Conservation (phyloP, 2,329 filamentous ascomycete genomes). For the Botrytis elliptica region DNA sequence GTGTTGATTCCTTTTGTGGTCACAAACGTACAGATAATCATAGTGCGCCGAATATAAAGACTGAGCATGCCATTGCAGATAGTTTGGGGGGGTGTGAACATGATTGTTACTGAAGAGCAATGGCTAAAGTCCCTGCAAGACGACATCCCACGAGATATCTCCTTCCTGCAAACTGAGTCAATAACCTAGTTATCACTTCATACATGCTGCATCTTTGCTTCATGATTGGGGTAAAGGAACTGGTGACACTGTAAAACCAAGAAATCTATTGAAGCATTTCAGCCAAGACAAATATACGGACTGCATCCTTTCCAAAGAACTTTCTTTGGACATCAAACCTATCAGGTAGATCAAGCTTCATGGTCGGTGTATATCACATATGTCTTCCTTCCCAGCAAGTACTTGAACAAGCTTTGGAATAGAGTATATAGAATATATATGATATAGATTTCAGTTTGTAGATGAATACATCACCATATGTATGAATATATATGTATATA, state of each 20-base stretch:
- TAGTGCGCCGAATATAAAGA: background rate
- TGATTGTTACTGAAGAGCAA: background rate
- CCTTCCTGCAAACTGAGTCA: background rate
- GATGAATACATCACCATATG: no score
- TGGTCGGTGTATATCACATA: background rate
- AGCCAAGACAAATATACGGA: background rate
- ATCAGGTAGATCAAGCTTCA: background rate
- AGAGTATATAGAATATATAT: background rate
- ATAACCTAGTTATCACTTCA: background rate
- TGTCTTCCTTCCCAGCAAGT: background rate
- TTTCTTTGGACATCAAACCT: background rate
- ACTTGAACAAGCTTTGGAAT: background rate
- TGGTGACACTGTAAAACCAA: background rate
- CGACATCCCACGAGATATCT: background rate
- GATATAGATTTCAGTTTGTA: no score
- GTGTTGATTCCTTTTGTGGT: background rate
- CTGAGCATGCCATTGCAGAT: background rate
- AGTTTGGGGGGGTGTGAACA: background rate
- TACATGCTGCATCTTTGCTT: background rate
- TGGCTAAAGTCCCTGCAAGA: background rate
- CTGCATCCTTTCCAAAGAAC: background rate
- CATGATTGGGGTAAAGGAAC: background rate
- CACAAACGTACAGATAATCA: background rate
- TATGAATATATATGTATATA: no score
- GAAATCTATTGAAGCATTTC: background rate